These are phyloP conservation scores for Iberis pinnata DNA, from an alignment of 345 rosid species.

Conservation along the genomic window DNA sequence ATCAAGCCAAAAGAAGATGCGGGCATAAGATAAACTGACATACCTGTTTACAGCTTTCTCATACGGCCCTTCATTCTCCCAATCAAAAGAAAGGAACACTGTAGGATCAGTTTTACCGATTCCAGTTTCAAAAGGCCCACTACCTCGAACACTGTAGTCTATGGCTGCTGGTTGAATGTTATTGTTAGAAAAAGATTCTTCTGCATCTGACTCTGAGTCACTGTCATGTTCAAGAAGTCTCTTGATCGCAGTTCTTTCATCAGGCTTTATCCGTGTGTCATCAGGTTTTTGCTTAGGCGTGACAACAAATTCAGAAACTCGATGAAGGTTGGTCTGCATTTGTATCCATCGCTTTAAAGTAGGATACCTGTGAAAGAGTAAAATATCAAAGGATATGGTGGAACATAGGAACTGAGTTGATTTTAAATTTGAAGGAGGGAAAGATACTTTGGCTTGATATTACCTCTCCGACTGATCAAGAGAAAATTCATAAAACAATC, in stretches of 20 bases:
- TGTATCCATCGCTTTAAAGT: constrained; percentile 97
- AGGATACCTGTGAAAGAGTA: constrained; percentile 54
- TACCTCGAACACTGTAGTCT: constrained; percentile 44
- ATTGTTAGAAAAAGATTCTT: constrained; percentile 41
- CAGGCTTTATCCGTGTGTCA: constrained; percentile 45
- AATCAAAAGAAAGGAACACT: constrained; percentile 83
- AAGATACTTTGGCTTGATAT: constrained; percentile 13
- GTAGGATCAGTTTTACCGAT: constrained; percentile 45
- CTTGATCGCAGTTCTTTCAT: constrained; percentile 57
- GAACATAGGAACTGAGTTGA: constrained; percentile 17
- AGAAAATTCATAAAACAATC: constrained; percentile 85
- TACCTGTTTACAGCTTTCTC: constrained; percentile 88
- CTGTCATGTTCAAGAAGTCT: constrained; percentile 70
- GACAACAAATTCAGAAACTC: constrained; percentile 86
- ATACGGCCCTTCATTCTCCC: constrained; percentile 87
- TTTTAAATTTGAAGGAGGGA: constrained; percentile 14
- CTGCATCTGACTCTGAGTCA: constrained; percentile 71
- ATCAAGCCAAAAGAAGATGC: constrained; percentile 8
- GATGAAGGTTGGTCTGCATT: constrained; percentile 92
- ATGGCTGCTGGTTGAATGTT: constrained; percentile 34
- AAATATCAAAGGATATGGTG: constrained; percentile 9
- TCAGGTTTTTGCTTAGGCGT: constrained; percentile 51
- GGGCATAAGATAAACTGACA: constrained; percentile 3
- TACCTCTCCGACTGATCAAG: constrained; percentile 99
- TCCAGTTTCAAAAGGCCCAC: constrained; percentile 40